These are phyloP conservation scores for Macaranga tanarius DNA, from an alignment of 441 rosid genomes.

Conservation along the genomic window DNA sequence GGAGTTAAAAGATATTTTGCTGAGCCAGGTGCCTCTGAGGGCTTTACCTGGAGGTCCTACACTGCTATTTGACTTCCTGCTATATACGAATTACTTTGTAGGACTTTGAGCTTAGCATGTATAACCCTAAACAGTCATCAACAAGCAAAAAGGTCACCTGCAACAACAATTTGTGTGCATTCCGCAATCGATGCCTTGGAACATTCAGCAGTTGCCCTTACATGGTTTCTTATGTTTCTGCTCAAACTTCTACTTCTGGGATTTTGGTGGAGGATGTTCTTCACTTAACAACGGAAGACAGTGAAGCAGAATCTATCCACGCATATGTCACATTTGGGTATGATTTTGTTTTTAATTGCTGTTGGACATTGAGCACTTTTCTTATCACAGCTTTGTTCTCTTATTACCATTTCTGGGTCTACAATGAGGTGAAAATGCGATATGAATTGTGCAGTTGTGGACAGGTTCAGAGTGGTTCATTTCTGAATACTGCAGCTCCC, in stretches of 20 bases:
- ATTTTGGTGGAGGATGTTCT: conserved; percentile 77
- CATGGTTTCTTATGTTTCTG: conserved; percentile 74
- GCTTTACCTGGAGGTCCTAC: not conserved
- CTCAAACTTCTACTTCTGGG: conserved; percentile 84
- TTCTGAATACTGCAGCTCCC: conserved; percentile 82
- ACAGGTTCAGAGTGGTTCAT: conserved; percentile 86
- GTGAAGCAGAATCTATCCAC: conserved; percentile 45
- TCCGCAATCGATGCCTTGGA: conserved; percentile 57
- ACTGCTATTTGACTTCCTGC: conserved; percentile 9
- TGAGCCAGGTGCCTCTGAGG: not conserved
- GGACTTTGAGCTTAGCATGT: conserved; percentile 76
- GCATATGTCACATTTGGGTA: conserved; percentile 78
- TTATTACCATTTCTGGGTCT: conserved; percentile 15
- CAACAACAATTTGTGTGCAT: conserved; percentile 60
- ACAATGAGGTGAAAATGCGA: conserved; percentile 28
- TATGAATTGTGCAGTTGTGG: conserved; percentile 74
- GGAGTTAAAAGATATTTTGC: not conserved
- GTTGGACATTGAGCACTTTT: not conserved
- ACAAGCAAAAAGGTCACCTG: conserved; percentile 79
- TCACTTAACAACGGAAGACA: conserved; percentile 59
- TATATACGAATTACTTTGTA: conserved; percentile 26
- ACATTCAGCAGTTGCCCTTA: conserved; percentile 82
- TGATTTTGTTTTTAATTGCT: not conserved
- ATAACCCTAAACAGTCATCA: conserved; percentile 60
- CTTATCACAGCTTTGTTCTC: not conserved